Base-by-base conservation (phyloP, 257 asterid genomes). In the Solanum neorickii region DNA sequence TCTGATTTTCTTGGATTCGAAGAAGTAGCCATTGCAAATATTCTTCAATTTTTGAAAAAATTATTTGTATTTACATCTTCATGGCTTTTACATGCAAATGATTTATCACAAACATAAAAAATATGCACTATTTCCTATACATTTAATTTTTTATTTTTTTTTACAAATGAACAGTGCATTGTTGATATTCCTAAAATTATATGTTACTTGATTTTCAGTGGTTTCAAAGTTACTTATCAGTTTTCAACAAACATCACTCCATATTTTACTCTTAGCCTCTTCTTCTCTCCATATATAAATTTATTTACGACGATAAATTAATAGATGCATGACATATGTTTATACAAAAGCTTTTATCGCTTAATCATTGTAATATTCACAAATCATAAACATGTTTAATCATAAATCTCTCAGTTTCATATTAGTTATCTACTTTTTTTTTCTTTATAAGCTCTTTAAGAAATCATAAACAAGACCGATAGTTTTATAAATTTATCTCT, bases 201-300 rank as follows among this genome's bases (percentile, higher is more conserved):
- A 44, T 47, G 69, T 47, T 70, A 33, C 3, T 49, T 60, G 49
- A 49, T 41, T 49, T 70, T 46, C 25, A 86, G 27, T 29, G 83
- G 70, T 86, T 42, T n/a, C 75, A 41, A 66, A 70, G 62, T 49
- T 42, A 84, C 76, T 74, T n/a, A 69, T 89, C 76, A 83, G 66
- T 83, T 87, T 85, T 88, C 31, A 72, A 86, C 80, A 66, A 82
- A 47, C 86, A 84, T 44, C 3, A 8, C 49, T 72, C 92, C 94
- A 73, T 33, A 70, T 85, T 91, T 91, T 80, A 85, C 91, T 91
- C 90, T 85, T n/a, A 23, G 91, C 94, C 94, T 47, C 88, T 87
- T 88, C 31, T 83, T 56, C 14, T 60, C 29, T 60, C 69, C 69
- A 60, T 60, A 60, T 60, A 23, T 23, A 21, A 21, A 21, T 10